Base-by-base conservation (phyloP, 2,329 filamentous ascomycete genomes). In the Neopestalotiopsis sp. region DNA sequence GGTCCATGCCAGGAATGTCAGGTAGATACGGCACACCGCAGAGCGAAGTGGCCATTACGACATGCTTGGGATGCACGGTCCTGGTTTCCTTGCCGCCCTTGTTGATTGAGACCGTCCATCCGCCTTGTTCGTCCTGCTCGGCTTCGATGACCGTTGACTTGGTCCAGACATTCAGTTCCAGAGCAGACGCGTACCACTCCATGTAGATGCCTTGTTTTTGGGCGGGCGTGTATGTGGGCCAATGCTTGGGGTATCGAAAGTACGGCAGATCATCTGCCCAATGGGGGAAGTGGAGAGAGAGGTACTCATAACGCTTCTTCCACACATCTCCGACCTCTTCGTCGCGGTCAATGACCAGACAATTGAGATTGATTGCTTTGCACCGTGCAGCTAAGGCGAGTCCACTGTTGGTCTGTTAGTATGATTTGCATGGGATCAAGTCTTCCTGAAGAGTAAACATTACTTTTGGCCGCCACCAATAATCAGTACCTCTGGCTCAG, bases 81-180 rank as follows among this genome's bases (percentile, higher is more conserved):
- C 89, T 84, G 1, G 80, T 85, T 71, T 88, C 78, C 20, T 32
- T 72, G 10, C 74, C 76, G 57, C 78, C 74, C 40, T 76, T 74
- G 63, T 76, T 74, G 1, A 79, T 67, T 20, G 74, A 73, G 3
- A 89, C 81, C 0, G 83, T 87, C 90, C 90, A 92, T 5, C 75
- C 72, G 13, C 79, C 73, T 61, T 84, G 82, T 1, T 87, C 84
- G 65, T 87, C 82, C 81, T 85, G 90, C 2, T 79, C 79, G 0
- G 86, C 81, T 0, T 80, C 77, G 1, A 76, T 77, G 0, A 92
- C 72, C 1, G 80, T 84, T 0, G 89, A 88, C 10, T 78, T 80
- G 0, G 83, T 87, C 91, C 90, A 92, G 32, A 92, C 85, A 70
- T 92, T 91, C 49, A 93, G 83, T 73, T 93, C 91, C 24, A 93